Conservation (phyloP, 768 basidiomycete species). For the Hypholoma fasciculare region DNA sequence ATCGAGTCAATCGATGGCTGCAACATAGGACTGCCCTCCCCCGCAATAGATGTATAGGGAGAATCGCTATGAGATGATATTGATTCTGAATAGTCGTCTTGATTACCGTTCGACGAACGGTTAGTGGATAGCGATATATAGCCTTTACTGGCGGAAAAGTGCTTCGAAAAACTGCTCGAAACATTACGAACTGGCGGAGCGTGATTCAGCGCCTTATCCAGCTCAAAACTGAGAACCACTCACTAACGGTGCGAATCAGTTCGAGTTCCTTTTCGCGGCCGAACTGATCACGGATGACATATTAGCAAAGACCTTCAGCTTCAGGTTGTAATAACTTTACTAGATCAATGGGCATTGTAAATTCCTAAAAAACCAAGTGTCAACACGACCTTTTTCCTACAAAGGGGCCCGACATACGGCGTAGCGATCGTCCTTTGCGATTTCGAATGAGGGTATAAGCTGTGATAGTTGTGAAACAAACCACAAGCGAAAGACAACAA, state of each 20-base stretch:
- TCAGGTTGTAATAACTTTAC: slow-evolving; percentile 32
- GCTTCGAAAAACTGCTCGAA: slow-evolving; percentile 61
- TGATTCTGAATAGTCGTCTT: slow-evolving; percentile 43
- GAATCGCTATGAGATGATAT: slow-evolving; percentile 45
- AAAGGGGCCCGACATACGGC: slow-evolving; percentile 41
- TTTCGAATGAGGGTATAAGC: slow-evolving; percentile 71
- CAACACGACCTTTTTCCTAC: background rate
- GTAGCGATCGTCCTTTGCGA: slow-evolving; percentile 63
- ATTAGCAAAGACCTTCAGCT: slow-evolving; percentile 1
- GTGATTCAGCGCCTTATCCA: background rate
- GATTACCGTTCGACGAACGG: slow-evolving; percentile 27
- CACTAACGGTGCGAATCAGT: slow-evolving; percentile 63
- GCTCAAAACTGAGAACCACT: slow-evolving; percentile 23
- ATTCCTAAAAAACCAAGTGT: slow-evolving; percentile 43
- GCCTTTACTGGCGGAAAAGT: slow-evolving; percentile 45
- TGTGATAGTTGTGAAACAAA: slow-evolving; percentile 21
- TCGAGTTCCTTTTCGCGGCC: slow-evolving; percentile 75
- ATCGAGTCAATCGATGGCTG: slow-evolving; percentile 20
- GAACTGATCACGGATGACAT: slow-evolving; percentile 37
- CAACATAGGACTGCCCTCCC: slow-evolving; percentile 21
- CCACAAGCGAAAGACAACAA: too few relatives aligned
- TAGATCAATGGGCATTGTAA: slow-evolving; percentile 67
- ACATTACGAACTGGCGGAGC: slow-evolving; percentile 38
- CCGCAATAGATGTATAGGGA: slow-evolving; percentile 20
- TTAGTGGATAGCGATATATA: slow-evolving; percentile 36